Percentiles rank a stretch among this genome's conserved stretches.
phyloP scores from a whole-genome alignment of 495 filamentous ascomycete genomes.

The Saxispiralis lemnorum region DNA sequence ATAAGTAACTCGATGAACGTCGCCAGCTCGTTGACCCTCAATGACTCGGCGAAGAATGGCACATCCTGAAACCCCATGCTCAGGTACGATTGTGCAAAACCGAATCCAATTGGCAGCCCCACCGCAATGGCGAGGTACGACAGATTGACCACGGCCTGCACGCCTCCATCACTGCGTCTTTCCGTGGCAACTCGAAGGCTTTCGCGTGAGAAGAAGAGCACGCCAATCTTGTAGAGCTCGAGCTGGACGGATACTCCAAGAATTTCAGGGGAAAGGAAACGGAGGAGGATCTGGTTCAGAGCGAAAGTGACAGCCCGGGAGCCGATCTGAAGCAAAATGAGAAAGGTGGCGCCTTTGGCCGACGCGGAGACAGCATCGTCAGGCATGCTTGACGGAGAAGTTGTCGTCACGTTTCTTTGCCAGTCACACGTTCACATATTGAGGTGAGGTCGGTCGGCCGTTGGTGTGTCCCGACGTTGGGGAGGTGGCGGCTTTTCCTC shows the following conservation, averaged over 20 bases:
- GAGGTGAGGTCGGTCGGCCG: no score
- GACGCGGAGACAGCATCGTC: constrained; percentile 31
- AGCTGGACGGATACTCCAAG: constrained; percentile 76
- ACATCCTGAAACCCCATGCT: constrained; percentile 37
- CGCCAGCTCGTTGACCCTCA: constrained; percentile 56
- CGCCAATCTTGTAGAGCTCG: constrained; percentile 72
- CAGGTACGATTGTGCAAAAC: constrained; percentile 49
- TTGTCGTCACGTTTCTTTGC: background rate
- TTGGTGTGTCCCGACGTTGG: background rate
- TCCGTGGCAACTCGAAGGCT: constrained; percentile 72
- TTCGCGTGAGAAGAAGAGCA: constrained; percentile 83
- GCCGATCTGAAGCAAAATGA: constrained; percentile 69
- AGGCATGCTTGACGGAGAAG: background rate
- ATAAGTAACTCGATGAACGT: constrained; percentile 60
- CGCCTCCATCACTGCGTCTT: constrained; percentile 38
- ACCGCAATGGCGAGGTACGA: constrained; percentile 60
- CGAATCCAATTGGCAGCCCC: constrained; percentile 43
- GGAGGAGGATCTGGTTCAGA: constrained; percentile 76
- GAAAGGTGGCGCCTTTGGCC: constrained; percentile 54
- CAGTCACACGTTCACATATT: background rate
- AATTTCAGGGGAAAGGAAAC: constrained; percentile 64
- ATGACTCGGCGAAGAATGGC: constrained; percentile 42
- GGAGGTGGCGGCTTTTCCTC: no score
- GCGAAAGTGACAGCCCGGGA: constrained; percentile 77
- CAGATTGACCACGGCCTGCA: constrained; percentile 65